phyloP scores from a whole-genome alignment of 2,329 filamentous ascomycete species.

The Colletotrichum sp. region DNA sequence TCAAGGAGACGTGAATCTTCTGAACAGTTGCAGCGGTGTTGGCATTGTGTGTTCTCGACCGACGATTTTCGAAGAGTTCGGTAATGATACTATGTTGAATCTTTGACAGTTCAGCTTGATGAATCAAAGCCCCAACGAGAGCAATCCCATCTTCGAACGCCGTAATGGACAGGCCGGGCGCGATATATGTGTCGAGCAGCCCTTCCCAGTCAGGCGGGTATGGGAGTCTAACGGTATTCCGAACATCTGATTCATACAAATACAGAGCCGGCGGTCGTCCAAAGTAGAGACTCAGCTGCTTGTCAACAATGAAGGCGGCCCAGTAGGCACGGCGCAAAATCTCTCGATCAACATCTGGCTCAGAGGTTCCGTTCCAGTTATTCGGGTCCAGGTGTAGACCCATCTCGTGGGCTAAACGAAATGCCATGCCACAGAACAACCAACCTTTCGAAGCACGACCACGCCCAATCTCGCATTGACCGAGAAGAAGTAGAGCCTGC shows the following conservation, averaged over 20 bases:
- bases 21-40: conserved; percentile 46
- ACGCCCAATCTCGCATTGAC: conserved; percentile 52
- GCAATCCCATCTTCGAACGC: conserved; percentile 52
- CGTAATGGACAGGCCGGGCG: conserved; percentile 21
- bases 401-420: conserved; percentile 56
- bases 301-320: conserved; percentile 55
- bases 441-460: conserved; percentile 55
- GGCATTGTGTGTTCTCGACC: conserved; percentile 42
- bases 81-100: conserved; percentile 55
- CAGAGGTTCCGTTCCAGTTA: conserved; percentile 48
- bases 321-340: conserved; percentile 55
- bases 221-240: conserved; percentile 51
- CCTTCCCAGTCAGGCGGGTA: conserved; percentile 54
- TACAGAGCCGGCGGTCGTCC: conserved; percentile 55
- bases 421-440: conserved; percentile 58
- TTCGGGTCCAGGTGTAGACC: conserved; percentile 56
- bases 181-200: conserved; percentile 26
- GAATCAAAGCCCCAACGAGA: conserved; percentile 49
- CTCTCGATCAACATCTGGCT: conserved; percentile 48
- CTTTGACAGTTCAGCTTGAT: conserved; percentile 53
- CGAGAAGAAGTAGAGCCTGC: conserved; percentile 48
- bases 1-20: conserved; percentile 51
- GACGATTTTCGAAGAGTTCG: conserved; percentile 54
- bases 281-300: conserved; percentile 57
- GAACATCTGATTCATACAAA: conserved; percentile 53